These are phyloP conservation scores for Telfairia occidentalis DNA, from an alignment of 331 rosid genomes.

Conservation along the genomic window DNA sequence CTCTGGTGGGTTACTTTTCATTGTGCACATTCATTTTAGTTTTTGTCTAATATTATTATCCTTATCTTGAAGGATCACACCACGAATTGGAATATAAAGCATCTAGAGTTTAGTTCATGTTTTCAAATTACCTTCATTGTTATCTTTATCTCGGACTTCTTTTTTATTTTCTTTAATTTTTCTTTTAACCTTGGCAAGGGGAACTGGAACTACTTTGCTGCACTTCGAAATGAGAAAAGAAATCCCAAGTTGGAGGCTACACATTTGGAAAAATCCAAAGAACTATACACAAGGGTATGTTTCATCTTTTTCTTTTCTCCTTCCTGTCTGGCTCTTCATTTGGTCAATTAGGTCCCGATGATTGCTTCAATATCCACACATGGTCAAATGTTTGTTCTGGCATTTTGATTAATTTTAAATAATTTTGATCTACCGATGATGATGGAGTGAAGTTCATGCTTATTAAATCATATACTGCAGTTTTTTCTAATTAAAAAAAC, in stretches of 20 bases:
- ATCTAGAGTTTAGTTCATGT: background rate
- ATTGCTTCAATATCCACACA: background rate
- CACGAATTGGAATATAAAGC: background rate
- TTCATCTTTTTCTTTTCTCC: conserved; percentile 14
- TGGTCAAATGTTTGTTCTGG: background rate
- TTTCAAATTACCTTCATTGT: conserved; percentile 5
- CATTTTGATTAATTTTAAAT: background rate
- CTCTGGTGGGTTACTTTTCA: conserved; percentile 46
- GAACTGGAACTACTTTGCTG: conserved; percentile 98
- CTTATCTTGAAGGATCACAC: background rate
- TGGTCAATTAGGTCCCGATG: background rate
- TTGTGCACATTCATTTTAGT: conserved; percentile 12
- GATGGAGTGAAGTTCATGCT: background rate
- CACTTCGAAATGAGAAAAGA: conserved; percentile 96
- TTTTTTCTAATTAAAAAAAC: background rate
- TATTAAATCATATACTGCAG: background rate
- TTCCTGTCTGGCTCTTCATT: background rate
- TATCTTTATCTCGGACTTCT: background rate
- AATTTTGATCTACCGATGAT: background rate
- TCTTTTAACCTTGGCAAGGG: conserved; percentile 52
- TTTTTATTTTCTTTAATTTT: background rate
- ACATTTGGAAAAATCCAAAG: conserved; percentile 95
- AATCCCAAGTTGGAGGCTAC: conserved; percentile 98
- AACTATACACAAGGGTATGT: conserved; percentile 71
- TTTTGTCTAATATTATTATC: background rate